phyloP scores from a whole-genome alignment of 495 filamentous ascomycete species.

The Penicillium tannophilum region DNA sequence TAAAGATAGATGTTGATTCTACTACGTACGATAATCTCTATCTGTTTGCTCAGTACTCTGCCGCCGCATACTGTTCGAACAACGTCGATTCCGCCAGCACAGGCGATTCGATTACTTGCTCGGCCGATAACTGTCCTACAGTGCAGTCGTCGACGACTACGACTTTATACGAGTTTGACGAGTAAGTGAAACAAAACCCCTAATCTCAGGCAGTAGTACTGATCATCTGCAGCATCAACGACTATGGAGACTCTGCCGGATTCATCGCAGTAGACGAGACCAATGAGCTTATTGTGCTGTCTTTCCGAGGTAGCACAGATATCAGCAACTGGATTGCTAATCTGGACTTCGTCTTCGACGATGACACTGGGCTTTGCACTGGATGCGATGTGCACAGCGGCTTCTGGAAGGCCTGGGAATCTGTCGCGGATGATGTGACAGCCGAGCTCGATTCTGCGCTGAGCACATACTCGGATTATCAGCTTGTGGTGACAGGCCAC shows the following conservation, averaged over 20 bases:
- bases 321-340: conserved; percentile 70
- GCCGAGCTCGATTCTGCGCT: conserved; percentile 37
- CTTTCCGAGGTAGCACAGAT: conserved; percentile 67
- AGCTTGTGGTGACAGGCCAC: conserved; percentile 65
- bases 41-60: conserved; percentile 70
- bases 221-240: conserved; percentile 41
- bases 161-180: conserved; percentile 60
- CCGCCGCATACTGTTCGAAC: conserved; percentile 66
- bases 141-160: conserved; percentile 59
- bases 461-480: conserved; percentile 35
- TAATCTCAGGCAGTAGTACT: background rate
- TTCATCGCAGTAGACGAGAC: conserved; percentile 68
- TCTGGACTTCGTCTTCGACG: conserved; percentile 42
- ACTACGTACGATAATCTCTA: conserved; percentile 45
- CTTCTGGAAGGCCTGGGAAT: conserved; percentile 59
- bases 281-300: conserved; percentile 62
- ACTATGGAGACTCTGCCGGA: conserved; percentile 64
- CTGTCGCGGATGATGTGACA: conserved; percentile 42
- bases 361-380: conserved; percentile 36
- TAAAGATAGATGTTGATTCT: conserved; percentile 31
- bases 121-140: conserved; percentile 57
- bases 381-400: conserved; percentile 56
- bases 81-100: conserved; percentile 46
- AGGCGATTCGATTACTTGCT: conserved; percentile 55
- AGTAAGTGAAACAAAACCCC: conserved; percentile 42